phyloP scores from a whole-genome alignment of 2,329 filamentous ascomycete genomes.

The Stagonosporopsis chrysanthemi region DNA sequence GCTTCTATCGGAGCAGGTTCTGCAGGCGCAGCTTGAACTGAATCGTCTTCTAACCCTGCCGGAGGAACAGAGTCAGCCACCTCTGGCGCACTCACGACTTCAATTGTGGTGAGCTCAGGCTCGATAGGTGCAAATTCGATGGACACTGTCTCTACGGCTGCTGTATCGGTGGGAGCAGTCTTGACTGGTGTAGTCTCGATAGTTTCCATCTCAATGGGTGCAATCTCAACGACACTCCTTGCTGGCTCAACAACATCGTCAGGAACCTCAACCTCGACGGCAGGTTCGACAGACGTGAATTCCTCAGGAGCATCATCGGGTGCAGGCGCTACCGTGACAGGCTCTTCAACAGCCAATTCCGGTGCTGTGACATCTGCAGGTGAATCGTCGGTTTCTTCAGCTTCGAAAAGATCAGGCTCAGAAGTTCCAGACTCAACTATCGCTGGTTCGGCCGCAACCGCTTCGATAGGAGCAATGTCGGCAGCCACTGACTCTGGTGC shows the following conservation, averaged over 20 bases:
- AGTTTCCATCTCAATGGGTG: background rate
- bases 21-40: background rate
- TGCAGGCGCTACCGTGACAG: background rate
- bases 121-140: background rate
- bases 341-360: background rate
- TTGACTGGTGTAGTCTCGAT: background rate
- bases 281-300: background rate
- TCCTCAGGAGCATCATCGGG: background rate
- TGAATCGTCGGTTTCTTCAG: background rate
- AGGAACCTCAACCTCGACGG: background rate
- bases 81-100: background rate
- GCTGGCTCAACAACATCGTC: background rate
- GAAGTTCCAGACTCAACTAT: background rate
- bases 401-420: background rate
- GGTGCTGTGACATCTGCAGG: background rate
- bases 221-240: background rate
- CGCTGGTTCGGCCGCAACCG: background rate
- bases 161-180: too few species aligned
- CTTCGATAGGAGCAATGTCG: slow-evolving; percentile 1
- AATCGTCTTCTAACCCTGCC: background rate
- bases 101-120: background rate
- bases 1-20: background rate
- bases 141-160: background rate
- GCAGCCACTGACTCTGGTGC: too few species aligned
- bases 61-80: background rate